A percentile compares a stretch with the other conserved stretches of the same genome.
Evolutionary conservation across 306 rosid species (phyloP).

Genomic region (Cyamopsis tetragonoloba): DNA sequence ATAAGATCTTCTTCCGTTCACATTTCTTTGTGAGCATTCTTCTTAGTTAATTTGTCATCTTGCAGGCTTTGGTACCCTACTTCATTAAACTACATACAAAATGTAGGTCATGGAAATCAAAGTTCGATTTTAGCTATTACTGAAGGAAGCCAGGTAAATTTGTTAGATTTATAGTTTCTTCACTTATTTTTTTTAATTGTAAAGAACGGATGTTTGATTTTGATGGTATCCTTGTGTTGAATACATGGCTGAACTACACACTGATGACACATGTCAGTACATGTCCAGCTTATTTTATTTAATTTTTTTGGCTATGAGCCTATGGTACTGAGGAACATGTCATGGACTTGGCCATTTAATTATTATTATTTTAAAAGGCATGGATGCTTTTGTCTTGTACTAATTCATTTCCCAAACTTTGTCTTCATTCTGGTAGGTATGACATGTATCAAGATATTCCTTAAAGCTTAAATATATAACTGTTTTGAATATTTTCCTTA

Average conservation of each 20-base stretch:
- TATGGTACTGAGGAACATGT: not conserved
- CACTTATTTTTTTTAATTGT: not conserved
- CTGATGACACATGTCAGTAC: not conserved
- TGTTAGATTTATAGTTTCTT: constrained; percentile 2
- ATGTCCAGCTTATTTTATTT: not conserved
- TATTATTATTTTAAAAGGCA: no score
- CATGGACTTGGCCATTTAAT: not conserved
- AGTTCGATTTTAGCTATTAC: constrained; percentile 61
- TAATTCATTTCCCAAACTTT: not conserved
- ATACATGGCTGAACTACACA: not conserved
- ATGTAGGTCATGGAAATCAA: constrained; percentile 49
- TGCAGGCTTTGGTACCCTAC: constrained; percentile 81
- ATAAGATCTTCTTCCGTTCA: not conserved
- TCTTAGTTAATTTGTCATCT: constrained; percentile 22
- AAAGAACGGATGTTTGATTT: not conserved
- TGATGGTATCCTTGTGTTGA: not conserved
- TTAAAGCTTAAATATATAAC: not conserved
- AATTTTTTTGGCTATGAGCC: not conserved
- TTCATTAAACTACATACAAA: constrained; percentile 55
- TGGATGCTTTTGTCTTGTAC: not conserved
- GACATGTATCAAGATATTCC: not conserved
- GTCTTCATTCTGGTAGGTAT: not conserved
- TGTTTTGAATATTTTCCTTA: not conserved
- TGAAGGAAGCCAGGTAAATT: constrained; percentile 84
- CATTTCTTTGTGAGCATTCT: constrained; percentile 1